Evolutionary conservation across 495 filamentous ascomycete genomes (phyloP).

Genomic region (Symbiotaphrina buchneri): DNA sequence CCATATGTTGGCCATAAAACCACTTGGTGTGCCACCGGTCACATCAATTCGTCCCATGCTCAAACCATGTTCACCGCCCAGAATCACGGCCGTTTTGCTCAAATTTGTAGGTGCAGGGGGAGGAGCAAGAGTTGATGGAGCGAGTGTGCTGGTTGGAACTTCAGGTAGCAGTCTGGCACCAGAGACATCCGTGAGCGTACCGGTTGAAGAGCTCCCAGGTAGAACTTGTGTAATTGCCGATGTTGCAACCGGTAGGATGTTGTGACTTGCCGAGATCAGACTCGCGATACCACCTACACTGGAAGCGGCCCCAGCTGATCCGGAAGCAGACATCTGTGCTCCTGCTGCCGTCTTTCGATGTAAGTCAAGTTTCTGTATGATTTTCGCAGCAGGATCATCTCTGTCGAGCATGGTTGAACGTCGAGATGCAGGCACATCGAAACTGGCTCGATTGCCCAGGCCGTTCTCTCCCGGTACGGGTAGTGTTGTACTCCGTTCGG

Average conservation of each 20-base stretch:
- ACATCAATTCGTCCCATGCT: slow-evolving; percentile 32
- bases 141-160: slow-evolving; percentile 39
- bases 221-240: slow-evolving; percentile 2
- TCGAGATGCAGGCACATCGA: slow-evolving; percentile 35
- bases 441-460: slow-evolving; percentile 36
- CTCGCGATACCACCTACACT: slow-evolving; percentile 57
- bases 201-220: neutral
- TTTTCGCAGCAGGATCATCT: slow-evolving; percentile 58
- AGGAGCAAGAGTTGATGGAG: slow-evolving; percentile 62
- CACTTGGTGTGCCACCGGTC: slow-evolving; percentile 52
- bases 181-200: slow-evolving; percentile 8
- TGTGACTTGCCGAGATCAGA: slow-evolving; percentile 69
- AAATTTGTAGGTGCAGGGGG: slow-evolving; percentile 73
- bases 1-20: slow-evolving; percentile 82
- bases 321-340: slow-evolving; percentile 8
- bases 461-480: slow-evolving; percentile 41
- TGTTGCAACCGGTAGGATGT: slow-evolving; percentile 37
- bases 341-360: slow-evolving; percentile 52
- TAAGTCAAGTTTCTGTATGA: slow-evolving; percentile 82
- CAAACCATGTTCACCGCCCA: slow-evolving; percentile 52
- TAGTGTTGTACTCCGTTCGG: slow-evolving; percentile 37
- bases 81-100: slow-evolving; percentile 65
- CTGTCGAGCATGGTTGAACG: slow-evolving; percentile 24
- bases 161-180: slow-evolving; percentile 15
- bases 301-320: slow-evolving; percentile 12